Evolutionary conservation across 768 basidiomycete species (phyloP).

Genomic region (Guyanaporus albipodus): DNA sequence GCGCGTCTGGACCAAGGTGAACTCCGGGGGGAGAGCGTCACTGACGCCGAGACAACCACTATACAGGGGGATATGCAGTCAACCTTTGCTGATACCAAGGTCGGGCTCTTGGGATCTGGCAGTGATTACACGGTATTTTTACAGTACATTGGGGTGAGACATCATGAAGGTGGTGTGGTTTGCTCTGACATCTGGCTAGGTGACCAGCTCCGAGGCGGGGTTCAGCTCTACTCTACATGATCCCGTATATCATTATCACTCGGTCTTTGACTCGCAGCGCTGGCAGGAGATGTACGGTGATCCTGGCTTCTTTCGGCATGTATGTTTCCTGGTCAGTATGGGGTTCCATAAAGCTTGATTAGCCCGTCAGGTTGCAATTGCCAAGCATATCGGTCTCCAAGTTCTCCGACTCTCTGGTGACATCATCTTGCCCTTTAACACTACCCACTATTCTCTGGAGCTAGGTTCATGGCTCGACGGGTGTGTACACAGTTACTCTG

Average conservation of each 20-base stretch:
- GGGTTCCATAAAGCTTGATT: slow-evolving; percentile 1
- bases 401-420: slow-evolving; percentile 60
- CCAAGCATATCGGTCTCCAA: slow-evolving; percentile 62
- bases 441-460: slow-evolving; percentile 70
- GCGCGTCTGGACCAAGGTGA: slow-evolving; percentile 53
- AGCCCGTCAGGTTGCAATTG: slow-evolving; percentile 51
- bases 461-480: slow-evolving; percentile 57
- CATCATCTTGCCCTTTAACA: slow-evolving; percentile 68
- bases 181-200: slow-evolving; percentile 17
- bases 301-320: slow-evolving; percentile 71
- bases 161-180: background rate
- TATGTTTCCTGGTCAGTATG: slow-evolving; percentile 29
- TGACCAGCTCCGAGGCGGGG: slow-evolving; percentile 33
- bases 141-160: slow-evolving; percentile 62
- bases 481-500: slow-evolving; percentile 38
- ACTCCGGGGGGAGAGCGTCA: slow-evolving; percentile 35
- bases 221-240: slow-evolving; percentile 42
- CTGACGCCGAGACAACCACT: slow-evolving; percentile 26
- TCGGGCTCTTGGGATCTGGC: slow-evolving; percentile 73
- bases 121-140: slow-evolving; percentile 93
- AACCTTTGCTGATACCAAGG: slow-evolving; percentile 34
- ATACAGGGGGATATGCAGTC: slow-evolving; percentile 25
- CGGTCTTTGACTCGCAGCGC: slow-evolving; percentile 65
- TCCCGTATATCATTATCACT: slow-evolving; percentile 72
- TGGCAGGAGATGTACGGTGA: slow-evolving; percentile 79